Conservation (phyloP, 2,329 filamentous ascomycete species). For the Nemania abortiva region DNA sequence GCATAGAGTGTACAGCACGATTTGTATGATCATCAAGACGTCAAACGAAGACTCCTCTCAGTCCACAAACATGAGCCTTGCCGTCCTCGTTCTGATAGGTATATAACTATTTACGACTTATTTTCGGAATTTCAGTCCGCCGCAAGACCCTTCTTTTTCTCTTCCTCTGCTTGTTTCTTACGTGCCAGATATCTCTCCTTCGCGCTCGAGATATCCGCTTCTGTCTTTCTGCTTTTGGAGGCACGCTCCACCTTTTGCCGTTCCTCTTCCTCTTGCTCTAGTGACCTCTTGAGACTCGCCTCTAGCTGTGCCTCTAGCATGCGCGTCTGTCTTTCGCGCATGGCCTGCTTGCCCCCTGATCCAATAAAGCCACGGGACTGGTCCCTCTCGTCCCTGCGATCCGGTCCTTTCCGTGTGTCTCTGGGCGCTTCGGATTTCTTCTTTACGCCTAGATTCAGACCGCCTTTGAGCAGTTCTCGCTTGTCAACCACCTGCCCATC, state of each 20-base stretch:
- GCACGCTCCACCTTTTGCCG: constrained; percentile 71
- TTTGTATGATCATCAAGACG: constrained; percentile 29
- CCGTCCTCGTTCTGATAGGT: constrained; percentile 19
- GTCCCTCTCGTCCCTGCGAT: constrained; percentile 50
- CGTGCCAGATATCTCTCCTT: constrained; percentile 83
- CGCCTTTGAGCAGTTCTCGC: constrained; percentile 80
- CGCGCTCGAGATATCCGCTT: constrained; percentile 79
- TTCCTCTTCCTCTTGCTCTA: constrained; percentile 77
- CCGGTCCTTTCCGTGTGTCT: constrained; percentile 48
- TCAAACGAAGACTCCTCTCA: constrained; percentile 4
- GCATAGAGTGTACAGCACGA: constrained; percentile 47
- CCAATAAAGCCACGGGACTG: constrained; percentile 54
- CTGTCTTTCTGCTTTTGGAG: constrained; percentile 82
- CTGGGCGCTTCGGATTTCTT: constrained; percentile 63
- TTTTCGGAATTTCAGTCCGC: constrained; percentile 17
- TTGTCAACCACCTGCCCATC: constrained; percentile 88
- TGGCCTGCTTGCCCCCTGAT: constrained; percentile 70
- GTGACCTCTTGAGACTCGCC: constrained; percentile 76
- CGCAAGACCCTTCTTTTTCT: constrained; percentile 61
- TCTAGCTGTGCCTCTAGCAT: constrained; percentile 85
- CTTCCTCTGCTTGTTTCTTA: constrained; percentile 79
- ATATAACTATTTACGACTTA: constrained; percentile 32
- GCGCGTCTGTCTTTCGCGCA: constrained; percentile 79
- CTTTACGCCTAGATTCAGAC: constrained; percentile 77
- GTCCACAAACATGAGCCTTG: background rate